Base-by-base conservation (phyloP, 805 yeast species). In the Barnettozyma wickerhamii region DNA sequence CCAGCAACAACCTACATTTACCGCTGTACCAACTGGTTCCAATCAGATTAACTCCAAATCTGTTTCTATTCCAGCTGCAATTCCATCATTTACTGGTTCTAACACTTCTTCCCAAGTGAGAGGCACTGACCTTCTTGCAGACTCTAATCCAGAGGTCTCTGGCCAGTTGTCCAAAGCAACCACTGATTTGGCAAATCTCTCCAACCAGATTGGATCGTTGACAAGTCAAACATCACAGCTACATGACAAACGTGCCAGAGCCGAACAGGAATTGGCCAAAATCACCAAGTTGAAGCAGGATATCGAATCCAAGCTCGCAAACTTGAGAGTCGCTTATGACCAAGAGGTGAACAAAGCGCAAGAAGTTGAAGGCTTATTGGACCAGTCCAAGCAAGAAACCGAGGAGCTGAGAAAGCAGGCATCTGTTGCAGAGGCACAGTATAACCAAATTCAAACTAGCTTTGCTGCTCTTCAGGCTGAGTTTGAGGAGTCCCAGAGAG, bases 141-240 rank as follows among this genome's bases (percentile, higher is more conserved):
- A 80, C 12, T 40, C 61, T 1, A 51, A 50, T 33, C 52, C 60
- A 10, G 85, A 75, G 38, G 72, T 81, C 2, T 74, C 86, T 2
- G 78, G 80, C 21, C 79, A 81, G 54, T 66, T 88, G 37, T 79
- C 95, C 1, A 75, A 77, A 45, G 91, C 95, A 4, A 79, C 93
- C 6, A 75, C 89, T 6, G 96, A 87, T 52, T 74, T 88, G 59
- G 96, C 95, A 13, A 87, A 90, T 51, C 70, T 85, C 31, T 84
- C 95, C 0, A 86, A 82, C 52, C 96, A 90, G 65, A 81, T 87
- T 48, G 79, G 79, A 48, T 84, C 95, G 0, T 67, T 91, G 48
- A 75, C 89, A 1, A 64, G 72, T 18, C 96, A 89, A 61, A 85
- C 95, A 2, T 69, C 84, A 1, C 73, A 71, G 13, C 71, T 84